Conservation (phyloP, 129 eudicot genomes). For the sunflower (Helianthus annuus) region HanXRQr2.0-SUNRISE NC_035446.2:98831879-98832378, state of each 20-base stretch:
- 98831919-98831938: too few relatives aligned
- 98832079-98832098: slow-evolving; percentile 34
- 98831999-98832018: background rate
- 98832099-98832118: slow-evolving; percentile 32
- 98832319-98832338: background rate
- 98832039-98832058: slow-evolving; percentile 31
- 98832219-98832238: background rate
- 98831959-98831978: background rate
- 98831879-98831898: too few relatives aligned
- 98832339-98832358: background rate
- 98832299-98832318: background rate
- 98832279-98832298: background rate
- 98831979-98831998: background rate
- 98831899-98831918: too few relatives aligned
- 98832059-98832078: slow-evolving; percentile 27
- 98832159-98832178: slow-evolving; percentile 11
- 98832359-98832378: background rate
- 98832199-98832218: background rate
- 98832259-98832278: background rate
- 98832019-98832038: slow-evolving; percentile 23
- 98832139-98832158: slow-evolving; percentile 28
- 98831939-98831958: too few relatives aligned
- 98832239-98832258: too few relatives aligned
- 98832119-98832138: slow-evolving; percentile 25
- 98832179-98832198: slow-evolving; percentile 10